phyloP scores from a whole-genome alignment of 2,329 filamentous ascomycete species.

The Fusarium brachygibbosum region DNA sequence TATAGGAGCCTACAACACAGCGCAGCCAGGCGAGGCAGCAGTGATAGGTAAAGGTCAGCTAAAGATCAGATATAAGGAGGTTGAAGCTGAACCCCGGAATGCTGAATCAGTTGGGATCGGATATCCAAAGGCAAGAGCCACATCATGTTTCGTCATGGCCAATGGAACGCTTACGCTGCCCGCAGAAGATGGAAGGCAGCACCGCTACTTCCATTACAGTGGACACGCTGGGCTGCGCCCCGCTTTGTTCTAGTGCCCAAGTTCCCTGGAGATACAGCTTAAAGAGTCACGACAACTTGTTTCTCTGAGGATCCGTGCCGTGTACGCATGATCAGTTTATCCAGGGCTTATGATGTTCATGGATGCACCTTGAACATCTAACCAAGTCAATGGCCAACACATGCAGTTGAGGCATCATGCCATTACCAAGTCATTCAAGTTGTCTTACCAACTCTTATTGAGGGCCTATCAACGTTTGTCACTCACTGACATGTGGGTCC shows the following conservation, averaged over 20 bases:
- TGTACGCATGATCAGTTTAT: neutral
- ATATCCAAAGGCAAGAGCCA: constrained; percentile 37
- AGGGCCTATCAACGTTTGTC: constrained; percentile 16
- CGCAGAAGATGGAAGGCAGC: constrained; percentile 43
- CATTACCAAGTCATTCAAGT: constrained; percentile 1
- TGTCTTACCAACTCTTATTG: neutral
- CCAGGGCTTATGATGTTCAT: neutral
- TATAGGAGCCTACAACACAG: constrained; percentile 15
- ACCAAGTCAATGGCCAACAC: neutral
- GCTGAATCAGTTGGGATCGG: constrained; percentile 31
- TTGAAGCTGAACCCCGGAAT: constrained; percentile 24
- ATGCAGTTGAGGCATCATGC: neutral
- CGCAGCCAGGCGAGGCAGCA: constrained; percentile 1
- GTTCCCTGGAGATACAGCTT: constrained; percentile 14
- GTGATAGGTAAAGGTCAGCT: constrained; percentile 3
- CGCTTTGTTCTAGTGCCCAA: constrained; percentile 38
- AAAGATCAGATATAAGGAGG: constrained; percentile 20
- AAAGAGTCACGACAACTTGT: neutral
- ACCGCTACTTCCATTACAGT: constrained; percentile 39
- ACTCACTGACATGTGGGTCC: constrained; percentile 22
- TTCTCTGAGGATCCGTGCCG: neutral
- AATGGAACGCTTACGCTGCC: constrained; percentile 44
- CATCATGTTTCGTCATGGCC: constrained; percentile 49
- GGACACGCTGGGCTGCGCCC: constrained; percentile 36
- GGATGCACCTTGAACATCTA: neutral